A percentile compares a stretch with the other conserved stretches of the same genome.
phyloP scores from a whole-genome alignment of 75 land plant genomes.

The Sequoia sempervirens region DNA sequence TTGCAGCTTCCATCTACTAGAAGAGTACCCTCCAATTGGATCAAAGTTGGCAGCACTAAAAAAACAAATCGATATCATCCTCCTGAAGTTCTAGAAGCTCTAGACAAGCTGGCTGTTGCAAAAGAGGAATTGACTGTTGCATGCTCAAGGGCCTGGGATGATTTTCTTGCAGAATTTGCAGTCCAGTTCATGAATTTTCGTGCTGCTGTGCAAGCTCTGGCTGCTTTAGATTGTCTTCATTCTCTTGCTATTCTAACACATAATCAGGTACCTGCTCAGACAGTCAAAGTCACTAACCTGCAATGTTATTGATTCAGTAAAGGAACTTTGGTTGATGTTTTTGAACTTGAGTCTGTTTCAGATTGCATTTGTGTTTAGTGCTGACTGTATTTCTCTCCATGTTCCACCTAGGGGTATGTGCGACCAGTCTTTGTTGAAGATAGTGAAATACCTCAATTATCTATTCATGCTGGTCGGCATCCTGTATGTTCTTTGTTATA shows the following conservation, averaged over 20 bases:
- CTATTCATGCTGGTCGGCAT: conserved; percentile 78
- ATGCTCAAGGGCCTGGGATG: conserved; percentile 67
- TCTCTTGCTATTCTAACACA: conserved; percentile 88
- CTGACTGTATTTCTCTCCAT: background rate
- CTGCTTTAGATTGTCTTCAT: conserved; percentile 85
- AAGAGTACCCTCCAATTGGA: conserved; percentile 78
- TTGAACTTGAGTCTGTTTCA: background rate
- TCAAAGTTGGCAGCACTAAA: conserved; percentile 87
- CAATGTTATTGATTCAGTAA: background rate
- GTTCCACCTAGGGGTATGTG: conserved; percentile 64
- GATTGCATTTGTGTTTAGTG: conserved; percentile 4
- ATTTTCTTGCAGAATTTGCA: conserved; percentile 63
- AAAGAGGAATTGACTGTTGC: conserved; percentile 73
- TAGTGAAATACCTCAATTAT: conserved; percentile 57
- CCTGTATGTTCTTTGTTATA: conserved; percentile 52
- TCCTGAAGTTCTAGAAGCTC: conserved; percentile 76
- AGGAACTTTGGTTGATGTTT: background rate
- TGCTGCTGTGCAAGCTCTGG: conserved; percentile 88
- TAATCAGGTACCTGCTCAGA: conserved; percentile 44
- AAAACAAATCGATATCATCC: conserved; percentile 82
- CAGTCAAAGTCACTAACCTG: background rate
- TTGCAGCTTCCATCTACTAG: conserved; percentile 60
- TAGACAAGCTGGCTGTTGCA: conserved; percentile 71
- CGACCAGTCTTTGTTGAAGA: conserved; percentile 73
- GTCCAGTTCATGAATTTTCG: conserved; percentile 74